Evolutionary conservation across 2,329 filamentous ascomycete species (phyloP), one percentile per base, ranked within the genome.

Genomic region (Alternaria postmessia): DNA sequence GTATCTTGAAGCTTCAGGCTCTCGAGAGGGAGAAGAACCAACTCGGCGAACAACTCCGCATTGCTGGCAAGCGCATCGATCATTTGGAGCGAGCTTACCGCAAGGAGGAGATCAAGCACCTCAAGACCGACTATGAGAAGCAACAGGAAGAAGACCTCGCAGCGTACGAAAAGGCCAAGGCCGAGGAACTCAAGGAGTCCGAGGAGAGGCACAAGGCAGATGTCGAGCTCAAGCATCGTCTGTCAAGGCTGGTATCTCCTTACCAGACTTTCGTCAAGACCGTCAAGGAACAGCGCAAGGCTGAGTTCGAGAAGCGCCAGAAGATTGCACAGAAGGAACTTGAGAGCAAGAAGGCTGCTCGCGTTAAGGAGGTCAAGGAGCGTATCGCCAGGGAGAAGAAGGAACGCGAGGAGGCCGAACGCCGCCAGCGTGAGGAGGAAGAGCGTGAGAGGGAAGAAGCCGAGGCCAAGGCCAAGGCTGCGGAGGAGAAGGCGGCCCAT

Each of bases 21-120:
- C 88, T 99, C 11, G 95, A 98, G 83, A 94, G 94, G 72, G 95
- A 98, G 85, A 99, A 98, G 90, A 96, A 94, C 75, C 93, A 95
- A 75, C 89, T 97, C 69, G 92, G 91, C 66, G 93, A 97, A 81
- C 93, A 91, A 78, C 88, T 98, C 54, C 90, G 93, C 72, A 88
- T 96, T 72, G 96, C 94, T 62, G 93, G 91, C 79, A 98, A 97
- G 88, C 91, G 95, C 66, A 92, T 97, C 73, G 95, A 99, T 77
- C 94, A 99, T 81, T 84, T 99, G 71, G 95, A 99, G 84, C 92
- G 95, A 83, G 95, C 95, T 38, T 96, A 96, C 87, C 90, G 95
- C 74, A 92, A 94, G 79, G 95, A 98, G 82, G 95, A 99, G 81
- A 83, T 90, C 75, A 97, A 97, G 87, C 94, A 97, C 81, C 84